Percentiles rank a stretch among this genome's conserved stretches.
These are phyloP conservation scores for Talaromyces sp. DNA, from an alignment of 2,329 filamentous ascomycete species.

Conservation along the genomic window DNA sequence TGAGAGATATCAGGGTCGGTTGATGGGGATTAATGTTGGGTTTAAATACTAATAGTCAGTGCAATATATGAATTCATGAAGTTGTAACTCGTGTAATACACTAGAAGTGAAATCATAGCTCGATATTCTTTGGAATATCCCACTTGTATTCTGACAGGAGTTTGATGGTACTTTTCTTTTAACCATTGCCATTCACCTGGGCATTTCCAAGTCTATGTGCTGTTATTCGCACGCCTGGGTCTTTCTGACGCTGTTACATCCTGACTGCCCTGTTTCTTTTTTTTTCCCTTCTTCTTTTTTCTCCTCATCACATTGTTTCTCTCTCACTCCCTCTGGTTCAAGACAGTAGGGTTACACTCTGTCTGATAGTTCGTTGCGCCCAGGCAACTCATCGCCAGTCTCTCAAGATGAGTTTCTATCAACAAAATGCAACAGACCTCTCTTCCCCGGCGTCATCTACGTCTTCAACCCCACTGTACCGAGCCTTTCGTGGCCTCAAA, in stretches of 20 bases:
- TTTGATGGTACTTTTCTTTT: too few relatives aligned
- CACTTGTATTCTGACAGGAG: background rate
- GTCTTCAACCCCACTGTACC: conserved; percentile 11
- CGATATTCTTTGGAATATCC: background rate
- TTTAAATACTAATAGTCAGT: conserved; percentile 34
- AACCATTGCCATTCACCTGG: background rate
- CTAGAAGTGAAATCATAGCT: background rate
- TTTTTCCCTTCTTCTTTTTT: background rate
- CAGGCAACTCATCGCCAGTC: background rate
- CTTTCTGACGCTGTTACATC: background rate
- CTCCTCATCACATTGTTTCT: background rate
- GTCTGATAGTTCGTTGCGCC: background rate
- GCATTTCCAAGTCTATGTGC: background rate
- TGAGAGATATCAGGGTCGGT: conserved; percentile 71
- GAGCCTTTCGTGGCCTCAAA: conserved; percentile 17
- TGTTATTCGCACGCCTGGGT: background rate
- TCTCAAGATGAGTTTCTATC: background rate
- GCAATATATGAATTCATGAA: background rate
- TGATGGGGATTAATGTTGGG: conserved; percentile 66
- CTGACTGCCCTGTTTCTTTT: background rate
- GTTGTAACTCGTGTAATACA: background rate
- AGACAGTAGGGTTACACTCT: too few relatives aligned
- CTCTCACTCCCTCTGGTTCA: background rate
- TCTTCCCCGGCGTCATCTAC: conserved; percentile 5
- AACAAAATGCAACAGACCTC: background rate